Conservation (phyloP, 1,284 basidiomycete genomes). For the Fomes fomentarius region DNA sequence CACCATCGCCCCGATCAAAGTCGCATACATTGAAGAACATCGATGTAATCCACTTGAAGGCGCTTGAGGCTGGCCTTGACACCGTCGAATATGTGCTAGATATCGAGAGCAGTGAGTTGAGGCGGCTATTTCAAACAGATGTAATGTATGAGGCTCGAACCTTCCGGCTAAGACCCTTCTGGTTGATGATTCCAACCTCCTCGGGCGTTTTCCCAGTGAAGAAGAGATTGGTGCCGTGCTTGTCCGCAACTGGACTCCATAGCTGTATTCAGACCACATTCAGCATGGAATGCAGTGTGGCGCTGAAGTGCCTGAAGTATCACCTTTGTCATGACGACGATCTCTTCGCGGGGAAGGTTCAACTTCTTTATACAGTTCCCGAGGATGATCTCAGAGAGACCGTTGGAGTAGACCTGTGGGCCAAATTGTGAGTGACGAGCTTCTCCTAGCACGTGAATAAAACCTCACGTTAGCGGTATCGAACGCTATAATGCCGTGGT, state of each 20-base stretch:
- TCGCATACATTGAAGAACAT: conserved; percentile 59
- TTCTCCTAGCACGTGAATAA: conserved; percentile 16
- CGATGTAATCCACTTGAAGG: conserved; percentile 72
- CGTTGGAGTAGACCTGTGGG: conserved; percentile 39
- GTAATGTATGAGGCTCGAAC: conserved; percentile 3
- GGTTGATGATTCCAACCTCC: conserved; percentile 36
- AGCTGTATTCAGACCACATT: conserved; percentile 1
- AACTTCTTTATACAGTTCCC: conserved; percentile 61
- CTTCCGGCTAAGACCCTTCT: conserved; percentile 37
- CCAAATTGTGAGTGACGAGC: conserved; percentile 1
- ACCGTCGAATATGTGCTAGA: conserved; percentile 71
- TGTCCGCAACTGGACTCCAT: conserved; percentile 24
- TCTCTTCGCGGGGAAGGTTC: conserved; percentile 55
- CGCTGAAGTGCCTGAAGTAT: neutral
- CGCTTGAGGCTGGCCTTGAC: conserved; percentile 68
- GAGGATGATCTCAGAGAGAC: conserved; percentile 54
- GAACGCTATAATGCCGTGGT: conserved; percentile 52
- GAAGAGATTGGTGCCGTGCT: conserved; percentile 34
- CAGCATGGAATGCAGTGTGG: neutral
- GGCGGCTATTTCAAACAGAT: neutral
- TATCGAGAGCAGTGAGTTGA: neutral
- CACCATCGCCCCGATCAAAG: conserved; percentile 7
- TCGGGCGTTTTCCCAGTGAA: conserved; percentile 8
- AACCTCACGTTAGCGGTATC: conserved; percentile 49
- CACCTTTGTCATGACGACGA: conserved; percentile 61